phyloP scores from a whole-genome alignment of 2,329 filamentous ascomycete genomes.

The Claviceps quebecensis region DNA sequence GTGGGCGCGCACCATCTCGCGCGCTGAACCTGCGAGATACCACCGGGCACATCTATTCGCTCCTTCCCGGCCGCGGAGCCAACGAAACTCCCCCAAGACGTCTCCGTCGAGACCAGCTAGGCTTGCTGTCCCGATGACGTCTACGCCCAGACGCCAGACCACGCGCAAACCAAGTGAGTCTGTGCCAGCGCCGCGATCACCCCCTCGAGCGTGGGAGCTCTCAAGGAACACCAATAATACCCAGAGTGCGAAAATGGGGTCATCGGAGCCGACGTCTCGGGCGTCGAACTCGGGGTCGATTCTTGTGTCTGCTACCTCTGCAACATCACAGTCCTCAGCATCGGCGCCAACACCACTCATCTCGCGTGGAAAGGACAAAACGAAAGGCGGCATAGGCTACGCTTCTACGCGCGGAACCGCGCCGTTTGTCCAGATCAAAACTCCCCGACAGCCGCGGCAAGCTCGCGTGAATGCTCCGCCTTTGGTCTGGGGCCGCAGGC shows the following conservation, averaged over 20 bases:
- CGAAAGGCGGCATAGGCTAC: constrained; percentile 16
- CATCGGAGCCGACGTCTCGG: neutral
- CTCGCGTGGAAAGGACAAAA: constrained; percentile 13
- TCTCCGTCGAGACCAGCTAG: neutral
- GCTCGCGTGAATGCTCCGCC: constrained; percentile 15
- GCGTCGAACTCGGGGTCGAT: neutral
- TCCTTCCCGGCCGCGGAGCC: neutral
- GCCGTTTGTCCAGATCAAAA: neutral
- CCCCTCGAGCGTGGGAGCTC: neutral
- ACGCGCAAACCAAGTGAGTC: neutral
- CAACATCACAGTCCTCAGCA: neutral
- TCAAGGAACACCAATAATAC: neutral
- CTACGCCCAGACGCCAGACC: neutral
- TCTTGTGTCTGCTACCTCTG: neutral
- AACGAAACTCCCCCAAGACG: too few relatives aligned
- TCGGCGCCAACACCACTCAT: neutral
- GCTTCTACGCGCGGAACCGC: constrained; percentile 10
- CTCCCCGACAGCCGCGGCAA: constrained; percentile 8
- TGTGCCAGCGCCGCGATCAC: neutral
- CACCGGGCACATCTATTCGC: neutral
- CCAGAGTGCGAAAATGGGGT: neutral
- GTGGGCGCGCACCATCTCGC: neutral
- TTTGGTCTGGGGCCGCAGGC: constrained; percentile 20
- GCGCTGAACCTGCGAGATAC: neutral
- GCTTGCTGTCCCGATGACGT: neutral